Base-by-base conservation (phyloP, 768 basidiomycete species). In the Lenzites betulinus region DNA sequence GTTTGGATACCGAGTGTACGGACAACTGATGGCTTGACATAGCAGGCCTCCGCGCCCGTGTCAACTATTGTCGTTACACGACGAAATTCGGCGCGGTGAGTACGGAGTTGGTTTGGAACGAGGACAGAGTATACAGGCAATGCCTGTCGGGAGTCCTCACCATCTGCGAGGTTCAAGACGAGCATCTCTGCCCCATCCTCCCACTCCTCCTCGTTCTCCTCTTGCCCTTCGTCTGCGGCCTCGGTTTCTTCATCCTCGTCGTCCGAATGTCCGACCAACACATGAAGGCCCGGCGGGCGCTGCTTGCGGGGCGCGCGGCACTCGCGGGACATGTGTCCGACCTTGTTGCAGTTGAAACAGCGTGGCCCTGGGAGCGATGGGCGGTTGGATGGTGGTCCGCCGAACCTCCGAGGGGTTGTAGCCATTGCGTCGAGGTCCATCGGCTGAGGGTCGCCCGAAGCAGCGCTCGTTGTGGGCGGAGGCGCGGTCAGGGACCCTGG, bases 391-490 rank as follows among this genome's bases (percentile, higher is more conserved):
- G 35, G 7, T 36, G 35, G 35, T n/a, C n/a, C n/a, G n/a, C n/a
- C n/a, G n/a, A n/a, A n/a, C 35, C 35, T 20, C 30, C 12, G 6
- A 23, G 43, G 11, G 7, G 28, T 46, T 8, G n/a, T 7, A 33
- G 26, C 55, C 55, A 57, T 57, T 7, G 33, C 20, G 25, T 57
- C 55, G 26, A 57, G 44, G 28, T 57, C 55, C 55, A 57, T 57
- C 7, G 55, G 55, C 46, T 26, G 55, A 23, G 28, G 55, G 38
- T 47, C 35, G n/a, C n/a, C n/a, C n/a, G n/a, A n/a, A n/a, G n/a
- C n/a, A n/a, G n/a, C n/a, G n/a, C n/a, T n/a, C n/a, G n/a, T n/a
- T n/a, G n/a, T n/a, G n/a, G n/a, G n/a, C n/a, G n/a, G n/a, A 36
- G 35, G 35, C 13, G 35, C 35, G 35, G 35, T 36, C 7, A 13